Evolutionary conservation across 345 rosid species (phyloP), one percentile per base, ranked within the genome.

Genomic region (Citrus unshiu): DNA sequence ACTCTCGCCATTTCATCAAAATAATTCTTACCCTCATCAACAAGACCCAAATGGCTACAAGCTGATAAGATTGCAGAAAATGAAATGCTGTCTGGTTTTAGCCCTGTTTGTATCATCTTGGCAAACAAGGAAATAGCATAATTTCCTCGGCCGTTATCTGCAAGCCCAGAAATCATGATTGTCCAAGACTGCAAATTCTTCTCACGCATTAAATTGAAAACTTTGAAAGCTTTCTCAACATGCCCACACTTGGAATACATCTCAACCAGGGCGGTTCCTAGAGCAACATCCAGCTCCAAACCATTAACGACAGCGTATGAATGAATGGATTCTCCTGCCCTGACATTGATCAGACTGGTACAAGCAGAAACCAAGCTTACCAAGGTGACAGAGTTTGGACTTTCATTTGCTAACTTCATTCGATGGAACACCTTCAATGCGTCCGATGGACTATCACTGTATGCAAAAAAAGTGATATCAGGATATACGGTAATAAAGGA

Each of bases 221-320:
- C 68, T 68, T 43, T 76, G 16, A 77, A 74, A 74, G 93, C 87
- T 40, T 84, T 79, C 68, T 54, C 81, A 64, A 85, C 79, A 57
- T 79, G 49, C 60, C 93, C 87, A 39, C 91, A 82, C 70, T 86
- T 86, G 40, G 90, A 85, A 80, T 89, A 89, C 93, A 88, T 86
- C 82, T 86, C 84, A 76, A 89, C 80, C 60, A 84, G 83, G 29
- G 93, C 87, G 70, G 91, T 86, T 57, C 89, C 91, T 32, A 86
- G 72, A 62, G 87, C 80, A 32, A 81, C 80, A 29, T 88, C 91
- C 13, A 74, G 66, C 64, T 74, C 84, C 69, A 85, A 51, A 58
- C 71, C 65, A 70, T 70, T 78, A 16, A 64, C 74, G 25, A 86
- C 54, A 68, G 81, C 75, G 61, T 78, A 71, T 37, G 76, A 83